Percentiles rank a stretch among this genome's conserved stretches.
phyloP scores from a whole-genome alignment of 176 grass and related monocot species.

The Zizania latifolia region DNA sequence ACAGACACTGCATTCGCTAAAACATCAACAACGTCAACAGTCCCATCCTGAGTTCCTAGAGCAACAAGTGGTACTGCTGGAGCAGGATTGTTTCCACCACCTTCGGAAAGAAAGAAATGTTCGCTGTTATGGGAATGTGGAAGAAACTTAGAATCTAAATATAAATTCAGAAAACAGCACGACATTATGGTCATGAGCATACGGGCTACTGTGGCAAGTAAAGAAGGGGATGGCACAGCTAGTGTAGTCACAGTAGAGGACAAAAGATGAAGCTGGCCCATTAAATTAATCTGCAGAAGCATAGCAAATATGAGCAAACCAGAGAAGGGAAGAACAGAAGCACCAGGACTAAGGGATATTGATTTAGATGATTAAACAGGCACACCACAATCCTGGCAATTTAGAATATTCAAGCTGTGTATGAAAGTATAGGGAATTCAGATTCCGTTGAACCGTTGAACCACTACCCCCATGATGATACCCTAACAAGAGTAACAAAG shows the following conservation, averaged over 20 bases:
- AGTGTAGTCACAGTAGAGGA: constrained; percentile 97
- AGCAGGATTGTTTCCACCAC: constrained; percentile 96
- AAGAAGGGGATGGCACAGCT: constrained; percentile 90
- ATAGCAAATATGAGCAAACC: constrained; percentile 34
- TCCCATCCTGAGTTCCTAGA: constrained; percentile 85
- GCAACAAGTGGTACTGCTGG: constrained; percentile 97
- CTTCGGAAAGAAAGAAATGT: constrained; percentile 50
- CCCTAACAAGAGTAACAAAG: not conserved
- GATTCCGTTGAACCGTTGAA: not conserved
- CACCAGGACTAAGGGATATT: not conserved
- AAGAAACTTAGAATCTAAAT: constrained; percentile 13
- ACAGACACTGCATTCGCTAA: constrained; percentile 73
- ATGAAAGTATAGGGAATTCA: not conserved
- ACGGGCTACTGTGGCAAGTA: constrained; percentile 97
- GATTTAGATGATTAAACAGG: constrained; percentile 9
- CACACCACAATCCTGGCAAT: not conserved
- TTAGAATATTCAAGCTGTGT: not conserved
- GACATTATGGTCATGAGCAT: constrained; percentile 32
- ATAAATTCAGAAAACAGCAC: constrained; percentile 30
- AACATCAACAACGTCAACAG: constrained; percentile 86
- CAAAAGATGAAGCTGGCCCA: constrained; percentile 97
- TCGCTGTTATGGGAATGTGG: not conserved
- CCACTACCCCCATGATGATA: not conserved
- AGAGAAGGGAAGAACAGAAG: not conserved
- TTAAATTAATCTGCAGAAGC: constrained; percentile 81